Evolutionary conservation across 2,329 filamentous ascomycete species (phyloP).

Genomic region (Cladosporium sp.): DNA sequence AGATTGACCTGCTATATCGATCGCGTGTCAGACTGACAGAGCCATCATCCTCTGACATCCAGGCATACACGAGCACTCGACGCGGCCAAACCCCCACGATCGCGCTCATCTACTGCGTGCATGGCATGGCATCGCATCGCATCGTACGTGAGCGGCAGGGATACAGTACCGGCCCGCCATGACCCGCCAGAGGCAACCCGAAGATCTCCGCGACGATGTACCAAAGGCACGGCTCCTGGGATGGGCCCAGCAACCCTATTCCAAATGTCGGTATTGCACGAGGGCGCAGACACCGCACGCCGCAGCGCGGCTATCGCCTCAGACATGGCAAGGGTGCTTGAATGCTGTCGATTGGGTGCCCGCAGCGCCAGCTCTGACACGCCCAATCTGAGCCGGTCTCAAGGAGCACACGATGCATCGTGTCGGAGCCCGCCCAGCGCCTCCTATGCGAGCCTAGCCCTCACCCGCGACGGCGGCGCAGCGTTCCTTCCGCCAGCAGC

Average conservation of each 20-base stretch:
- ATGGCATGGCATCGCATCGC: neutral
- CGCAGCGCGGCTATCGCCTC: neutral
- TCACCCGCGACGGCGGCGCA: neutral
- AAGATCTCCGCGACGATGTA: constrained; percentile 1
- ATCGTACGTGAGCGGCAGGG: neutral
- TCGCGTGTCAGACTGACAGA: too few species aligned
- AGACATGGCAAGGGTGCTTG: neutral
- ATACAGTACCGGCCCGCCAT: neutral
- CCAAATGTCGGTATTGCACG: constrained; percentile 5
- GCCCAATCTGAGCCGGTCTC: neutral
- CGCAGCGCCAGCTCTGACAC: constrained; percentile 1
- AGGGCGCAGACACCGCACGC: neutral
- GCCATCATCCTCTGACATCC: too few species aligned
- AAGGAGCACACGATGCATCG: neutral
- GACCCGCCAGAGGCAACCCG: neutral
- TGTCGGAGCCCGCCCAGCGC: neutral
- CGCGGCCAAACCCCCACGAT: neutral
- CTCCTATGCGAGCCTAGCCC: neutral
- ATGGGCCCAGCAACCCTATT: constrained; percentile 4
- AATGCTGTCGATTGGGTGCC: neutral
- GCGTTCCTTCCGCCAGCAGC: neutral
- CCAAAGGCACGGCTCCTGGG: neutral
- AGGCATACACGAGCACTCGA: too few species aligned
- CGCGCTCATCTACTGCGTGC: neutral
- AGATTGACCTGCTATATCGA: too few species aligned